These are phyloP conservation scores for Trametopsis cervina DNA, from an alignment of 768 basidiomycete genomes.

Conservation along the genomic window DNA sequence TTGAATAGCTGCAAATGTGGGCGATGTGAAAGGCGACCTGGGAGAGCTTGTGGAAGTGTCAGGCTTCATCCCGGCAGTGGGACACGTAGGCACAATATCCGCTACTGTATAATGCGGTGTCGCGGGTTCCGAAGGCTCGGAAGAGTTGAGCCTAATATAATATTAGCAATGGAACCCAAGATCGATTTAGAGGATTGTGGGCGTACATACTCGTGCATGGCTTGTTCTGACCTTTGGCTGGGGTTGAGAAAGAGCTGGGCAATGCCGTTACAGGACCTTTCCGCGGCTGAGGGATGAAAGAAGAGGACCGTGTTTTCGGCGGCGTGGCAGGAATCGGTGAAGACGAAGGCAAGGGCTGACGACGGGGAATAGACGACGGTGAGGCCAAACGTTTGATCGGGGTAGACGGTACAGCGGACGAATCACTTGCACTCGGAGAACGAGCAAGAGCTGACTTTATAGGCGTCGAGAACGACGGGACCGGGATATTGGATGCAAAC, in stretches of 20 bases:
- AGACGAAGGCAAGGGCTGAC: constrained; percentile 24
- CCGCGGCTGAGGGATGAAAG: constrained; percentile 23
- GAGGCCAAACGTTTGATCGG: constrained; percentile 24
- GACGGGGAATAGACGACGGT: constrained; percentile 26
- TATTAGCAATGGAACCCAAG: background rate
- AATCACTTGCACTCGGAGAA: constrained; percentile 25
- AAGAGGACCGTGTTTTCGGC: constrained; percentile 28
- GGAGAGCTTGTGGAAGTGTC: constrained; percentile 17
- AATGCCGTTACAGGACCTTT: constrained; percentile 15
- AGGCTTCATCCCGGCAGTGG: background rate
- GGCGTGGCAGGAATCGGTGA: constrained; percentile 31
- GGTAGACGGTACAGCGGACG: constrained; percentile 31
- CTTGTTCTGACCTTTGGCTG: constrained; percentile 19
- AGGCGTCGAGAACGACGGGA: constrained; percentile 32
- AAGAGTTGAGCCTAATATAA: background rate
- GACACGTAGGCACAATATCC: background rate
- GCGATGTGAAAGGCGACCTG: constrained; percentile 40
- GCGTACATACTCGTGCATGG: constrained; percentile 21
- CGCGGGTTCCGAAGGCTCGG: background rate
- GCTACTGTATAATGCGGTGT: background rate
- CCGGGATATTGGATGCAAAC: constrained; percentile 22
- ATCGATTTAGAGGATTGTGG: constrained; percentile 6
- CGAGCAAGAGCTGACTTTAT: constrained; percentile 59
- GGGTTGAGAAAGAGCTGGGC: constrained; percentile 11
- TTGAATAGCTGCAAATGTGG: constrained; percentile 50